Conservation (phyloP, 345 rosid genomes). For the Eucalyptus microcorys region DNA sequence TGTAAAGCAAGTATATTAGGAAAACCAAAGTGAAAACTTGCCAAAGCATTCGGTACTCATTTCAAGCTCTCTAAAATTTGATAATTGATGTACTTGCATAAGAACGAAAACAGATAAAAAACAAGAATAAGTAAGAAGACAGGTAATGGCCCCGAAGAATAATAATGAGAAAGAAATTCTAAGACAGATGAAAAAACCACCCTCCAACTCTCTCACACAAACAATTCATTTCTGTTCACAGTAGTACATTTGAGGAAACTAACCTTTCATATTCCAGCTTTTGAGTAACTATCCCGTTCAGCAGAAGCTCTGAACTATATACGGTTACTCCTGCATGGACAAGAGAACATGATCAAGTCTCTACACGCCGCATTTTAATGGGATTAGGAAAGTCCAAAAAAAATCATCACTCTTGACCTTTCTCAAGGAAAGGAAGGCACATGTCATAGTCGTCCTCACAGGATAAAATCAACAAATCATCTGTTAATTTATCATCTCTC, state of each 20-base stretch:
- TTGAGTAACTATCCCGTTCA: conserved; percentile 85
- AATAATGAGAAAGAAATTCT: not conserved
- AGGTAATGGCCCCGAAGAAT: not conserved
- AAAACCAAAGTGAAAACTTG: not conserved
- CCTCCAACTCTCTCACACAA: not conserved
- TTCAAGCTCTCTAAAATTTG: not conserved
- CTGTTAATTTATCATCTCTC: conserved; percentile 36
- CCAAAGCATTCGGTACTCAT: not conserved
- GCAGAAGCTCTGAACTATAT: conserved; percentile 74
- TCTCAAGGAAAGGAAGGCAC: conserved; percentile 63
- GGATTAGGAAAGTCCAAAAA: not conserved
- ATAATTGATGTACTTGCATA: not conserved
- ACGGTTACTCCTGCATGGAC: conserved; percentile 48
- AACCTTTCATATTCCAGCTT: conserved; percentile 84
- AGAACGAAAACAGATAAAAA: not conserved
- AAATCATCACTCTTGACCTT: conserved; percentile 21
- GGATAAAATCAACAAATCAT: conserved; percentile 64
- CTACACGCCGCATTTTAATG: not conserved
- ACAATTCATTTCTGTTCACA: not conserved
- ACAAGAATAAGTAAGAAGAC: not conserved
- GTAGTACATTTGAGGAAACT: not conserved
- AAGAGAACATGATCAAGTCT: not conserved
- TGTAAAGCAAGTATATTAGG: not conserved
- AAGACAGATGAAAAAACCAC: not conserved
- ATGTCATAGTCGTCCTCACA: conserved; percentile 63